Base-by-base conservation (phyloP, 306 rosid genomes). In the Lupinus albus region DNA sequence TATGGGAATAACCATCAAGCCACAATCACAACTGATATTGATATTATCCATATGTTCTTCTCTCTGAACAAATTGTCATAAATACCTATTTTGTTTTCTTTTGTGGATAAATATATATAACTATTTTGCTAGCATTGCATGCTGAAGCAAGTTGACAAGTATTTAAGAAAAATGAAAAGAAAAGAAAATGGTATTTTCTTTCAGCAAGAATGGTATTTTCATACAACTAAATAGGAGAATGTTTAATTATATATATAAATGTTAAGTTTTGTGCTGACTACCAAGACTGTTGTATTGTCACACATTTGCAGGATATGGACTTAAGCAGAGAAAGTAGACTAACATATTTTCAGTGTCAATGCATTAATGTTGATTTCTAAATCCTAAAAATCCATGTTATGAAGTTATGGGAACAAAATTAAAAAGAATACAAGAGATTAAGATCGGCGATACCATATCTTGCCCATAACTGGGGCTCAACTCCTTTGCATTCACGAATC, bases 391-490 rank as follows among this genome's bases (percentile, higher is more conserved):
- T 17, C 21, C 6, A 17, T 44, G 20, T 18, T 30, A 18, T 8
- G 12, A 73, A 54, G 33, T 35, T 33, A 59, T 3, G 33, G 53
- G 46, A 3, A 13, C 8, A 10, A 28, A 59, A 3, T n/a, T n/a
- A n/a, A n/a, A 2, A 7, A 20, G 62, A 70, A 13, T 16, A 18
- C 28, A 18, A 38, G n/a, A 54, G 52, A 49, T 14, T 62, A 16
- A 64, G 75, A 75, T 21, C 14, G 66, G 20, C 33, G 45, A 78
- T 88, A 90, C 99, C 97, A 67, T 83, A 93, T 88, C 99, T 84
- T 56, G 99, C 97, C 99, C 99, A 94, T 45, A 94, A 68, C 70
- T 90, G 99, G 21, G 97, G 96, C 53, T 86, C 85, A 41, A 82
- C 69, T 74, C 97, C 99, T 42, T 88, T 71, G 92, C 90, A 73